A percentile compares a stretch with the other conserved stretches of the same genome.
phyloP scores from a whole-genome alignment of 805 yeast genomes.

The Cyberlindnera meyerae region DNA sequence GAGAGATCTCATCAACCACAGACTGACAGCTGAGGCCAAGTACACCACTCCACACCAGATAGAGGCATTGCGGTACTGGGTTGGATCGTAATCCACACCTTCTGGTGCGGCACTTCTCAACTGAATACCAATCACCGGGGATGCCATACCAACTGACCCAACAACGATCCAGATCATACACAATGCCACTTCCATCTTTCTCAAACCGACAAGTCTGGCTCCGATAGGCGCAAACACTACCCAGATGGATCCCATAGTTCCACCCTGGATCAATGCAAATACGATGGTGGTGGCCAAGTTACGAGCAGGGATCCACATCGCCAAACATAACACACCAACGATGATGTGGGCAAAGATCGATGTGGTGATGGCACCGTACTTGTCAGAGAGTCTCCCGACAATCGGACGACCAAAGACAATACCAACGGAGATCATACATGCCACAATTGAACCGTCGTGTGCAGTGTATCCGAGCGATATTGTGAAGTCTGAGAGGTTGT shows the following conservation, averaged over 20 bases:
- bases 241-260: conserved; percentile 58
- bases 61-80: conserved; percentile 48
- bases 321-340: conserved; percentile 38
- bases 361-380: conserved; percentile 46
- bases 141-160: conserved; percentile 46
- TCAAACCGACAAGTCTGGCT: conserved; percentile 50
- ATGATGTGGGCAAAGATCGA: conserved; percentile 34
- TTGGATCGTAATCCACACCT: conserved; percentile 33
- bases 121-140: conserved; percentile 58
- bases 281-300: conserved; percentile 51
- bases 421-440: conserved; percentile 59
- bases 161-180: conserved; percentile 50
- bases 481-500: conserved; percentile 56
- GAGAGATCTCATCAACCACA: conserved; percentile 50
- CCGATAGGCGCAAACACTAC: conserved; percentile 48
- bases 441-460: conserved; percentile 50
- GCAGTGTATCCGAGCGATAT: conserved; percentile 53
- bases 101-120: conserved; percentile 32
- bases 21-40: conserved; percentile 37
- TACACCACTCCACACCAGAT: conserved; percentile 57
- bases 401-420: conserved; percentile 51
- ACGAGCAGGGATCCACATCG: conserved; percentile 56
- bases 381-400: conserved; percentile 48
- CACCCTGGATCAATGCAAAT: conserved; percentile 50
- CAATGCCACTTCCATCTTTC: conserved; percentile 43